Evolutionary conservation across 331 rosid genomes (phyloP).

Genomic region (Acacia concinna): DNA sequence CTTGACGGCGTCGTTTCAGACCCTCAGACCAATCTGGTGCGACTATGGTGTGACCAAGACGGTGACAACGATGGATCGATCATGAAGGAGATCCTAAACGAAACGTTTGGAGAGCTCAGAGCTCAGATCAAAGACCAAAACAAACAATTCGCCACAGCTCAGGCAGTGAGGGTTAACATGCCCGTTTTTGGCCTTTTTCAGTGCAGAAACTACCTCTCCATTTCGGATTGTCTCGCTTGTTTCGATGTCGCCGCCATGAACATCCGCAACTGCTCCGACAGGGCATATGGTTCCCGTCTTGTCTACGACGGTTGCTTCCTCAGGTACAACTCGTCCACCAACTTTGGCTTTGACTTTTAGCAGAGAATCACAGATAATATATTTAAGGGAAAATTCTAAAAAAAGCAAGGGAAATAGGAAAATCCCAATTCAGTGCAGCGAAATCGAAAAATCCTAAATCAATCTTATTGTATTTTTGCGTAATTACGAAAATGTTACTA

Average conservation of each 20-base stretch:
- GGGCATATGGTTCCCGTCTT: conserved; percentile 58
- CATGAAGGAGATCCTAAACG: conserved; percentile 30
- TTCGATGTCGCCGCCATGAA: conserved; percentile 38
- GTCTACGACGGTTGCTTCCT: conserved; percentile 71
- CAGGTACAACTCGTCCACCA: conserved; percentile 35
- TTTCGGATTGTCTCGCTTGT: conserved; percentile 49
- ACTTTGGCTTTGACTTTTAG: not conserved
- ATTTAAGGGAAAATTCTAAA: no score
- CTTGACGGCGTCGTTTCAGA: not conserved
- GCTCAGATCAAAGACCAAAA: conserved; percentile 25
- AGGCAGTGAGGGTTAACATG: conserved; percentile 28
- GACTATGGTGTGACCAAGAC: not conserved
- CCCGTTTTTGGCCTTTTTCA: conserved; percentile 49
- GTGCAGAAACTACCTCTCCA: conserved; percentile 57
- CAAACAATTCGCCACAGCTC: conserved; percentile 50
- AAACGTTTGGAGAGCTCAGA: conserved; percentile 35
- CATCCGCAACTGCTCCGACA: conserved; percentile 51
- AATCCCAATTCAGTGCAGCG: no score
- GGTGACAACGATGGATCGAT: not conserved
- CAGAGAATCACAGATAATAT: not conserved
- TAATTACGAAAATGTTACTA: no score
- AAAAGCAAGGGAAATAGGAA: no score
- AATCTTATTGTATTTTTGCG: no score
- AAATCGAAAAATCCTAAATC: no score
- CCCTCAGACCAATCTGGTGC: not conserved